Evolutionary conservation across 2,329 filamentous ascomycete species (phyloP).

Genomic region (Ilyonectria destructans): DNA sequence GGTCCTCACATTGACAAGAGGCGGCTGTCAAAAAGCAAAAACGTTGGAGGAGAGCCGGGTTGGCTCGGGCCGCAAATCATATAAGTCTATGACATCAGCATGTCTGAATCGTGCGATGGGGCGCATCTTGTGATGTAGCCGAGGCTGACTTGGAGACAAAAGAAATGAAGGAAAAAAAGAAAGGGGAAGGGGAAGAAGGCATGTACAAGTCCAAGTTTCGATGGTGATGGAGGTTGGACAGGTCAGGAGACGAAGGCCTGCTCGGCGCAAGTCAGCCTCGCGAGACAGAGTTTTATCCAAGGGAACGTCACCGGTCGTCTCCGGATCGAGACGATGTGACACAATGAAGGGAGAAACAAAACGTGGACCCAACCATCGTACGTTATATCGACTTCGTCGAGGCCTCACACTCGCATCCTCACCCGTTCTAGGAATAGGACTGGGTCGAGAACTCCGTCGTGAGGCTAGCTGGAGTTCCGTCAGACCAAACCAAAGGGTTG

Average conservation of each 20-base stretch:
- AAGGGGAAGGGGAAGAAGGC: neutral
- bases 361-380: constrained; percentile 17
- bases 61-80: constrained; percentile 5
- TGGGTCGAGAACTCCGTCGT: neutral
- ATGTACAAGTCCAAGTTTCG: neutral
- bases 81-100: constrained; percentile 18
- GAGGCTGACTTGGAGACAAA: neutral
- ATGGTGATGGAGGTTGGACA: neutral
- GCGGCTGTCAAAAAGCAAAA: neutral
- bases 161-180: neutral
- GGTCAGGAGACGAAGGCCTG: neutral
- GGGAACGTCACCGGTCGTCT: constrained; percentile 12
- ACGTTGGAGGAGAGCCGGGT: neutral
- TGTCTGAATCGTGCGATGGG: neutral
- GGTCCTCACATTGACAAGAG: neutral
- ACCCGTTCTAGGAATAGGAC: neutral
- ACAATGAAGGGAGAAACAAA: neutral
- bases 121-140: constrained; percentile 1
- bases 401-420: constrained; percentile 14
- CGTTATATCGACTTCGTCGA: constrained; percentile 11
- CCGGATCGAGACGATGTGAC: constrained; percentile 3
- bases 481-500: neutral
- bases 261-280: neutral
- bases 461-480: neutral
- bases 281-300: neutral